Evolutionary conservation across 345 rosid species (phyloP), one percentile per base, ranked within the genome.

Genomic region (Citrus hindsii): DNA sequence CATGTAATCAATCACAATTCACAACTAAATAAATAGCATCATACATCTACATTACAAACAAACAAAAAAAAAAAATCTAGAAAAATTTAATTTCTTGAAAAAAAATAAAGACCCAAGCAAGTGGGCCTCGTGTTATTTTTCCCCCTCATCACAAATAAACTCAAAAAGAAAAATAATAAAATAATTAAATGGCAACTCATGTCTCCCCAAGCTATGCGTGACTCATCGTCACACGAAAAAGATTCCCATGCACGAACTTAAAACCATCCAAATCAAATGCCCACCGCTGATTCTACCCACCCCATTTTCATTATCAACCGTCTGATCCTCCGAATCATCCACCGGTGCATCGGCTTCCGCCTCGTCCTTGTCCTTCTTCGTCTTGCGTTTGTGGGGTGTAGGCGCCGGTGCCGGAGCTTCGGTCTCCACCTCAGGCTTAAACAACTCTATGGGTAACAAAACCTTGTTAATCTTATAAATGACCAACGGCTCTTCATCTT

Each of bases 401-500:
- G 92, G 86, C 22, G 88, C 85, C n/a, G 88, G 83, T 22, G 88
- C 87, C 21, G 88, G 83, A 24, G 91, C 91, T 3, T 62, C 79
- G 78, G 84, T 13, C 74, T 86, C 81, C 18, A 80, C 2, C 78
- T 62, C 86, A 81, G 84, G 83, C 87, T 93, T 92, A 72, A 88
- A 96, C 77, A 95, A 72, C 89, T 95, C 99, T 75, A 77, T 79
- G 0, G 99, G 99, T 82, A 85, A 61, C 87, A 95, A 79, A 24
- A 93, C 90, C 89, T 89, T 92, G 24, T 90, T 84, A 13, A 92
- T 77, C 79, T 92, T 90, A 73, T 82, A 96, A n/a, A 96, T 77
- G 22, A 94, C 87, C 56, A 96, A 85, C 27, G 98, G 98, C 78
- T 94, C 97, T 75, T 90, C 86, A 46, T 96, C 97, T 37, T 88